A percentile compares a stretch with the other conserved stretches of the same genome.
These are phyloP conservation scores for Cryptococcus neoformans DNA, from an alignment of 1,284 basidiomycete genomes.

Conservation along the genomic window DNA sequence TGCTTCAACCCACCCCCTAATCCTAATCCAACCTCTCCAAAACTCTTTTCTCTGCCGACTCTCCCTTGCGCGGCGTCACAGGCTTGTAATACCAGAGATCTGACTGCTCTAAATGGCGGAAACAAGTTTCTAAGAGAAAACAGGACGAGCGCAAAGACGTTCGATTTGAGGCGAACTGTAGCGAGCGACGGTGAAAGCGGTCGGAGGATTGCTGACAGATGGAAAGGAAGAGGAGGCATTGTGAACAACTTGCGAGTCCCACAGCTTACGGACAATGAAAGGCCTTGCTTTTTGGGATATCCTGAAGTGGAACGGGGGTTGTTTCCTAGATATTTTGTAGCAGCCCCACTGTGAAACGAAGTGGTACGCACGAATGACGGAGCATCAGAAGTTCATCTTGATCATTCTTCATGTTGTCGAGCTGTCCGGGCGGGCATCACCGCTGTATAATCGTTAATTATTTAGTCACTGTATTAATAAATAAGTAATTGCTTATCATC, in stretches of 20 bases:
- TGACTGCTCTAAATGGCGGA: slow-evolving; percentile 31
- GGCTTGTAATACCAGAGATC: slow-evolving; percentile 18
- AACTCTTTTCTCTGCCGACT: slow-evolving; percentile 15
- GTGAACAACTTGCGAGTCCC: neutral
- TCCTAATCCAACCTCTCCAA: slow-evolving; percentile 11
- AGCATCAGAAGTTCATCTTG: no score
- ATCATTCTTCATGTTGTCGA: no score
- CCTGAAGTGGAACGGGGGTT: no score
- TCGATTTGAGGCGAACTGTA: slow-evolving; percentile 34
- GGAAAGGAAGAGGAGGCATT: slow-evolving; percentile 8
- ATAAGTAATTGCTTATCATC: no score
- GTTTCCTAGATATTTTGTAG: no score
- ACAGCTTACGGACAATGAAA: neutral
- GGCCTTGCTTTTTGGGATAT: neutral
- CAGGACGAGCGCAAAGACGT: slow-evolving; percentile 34
- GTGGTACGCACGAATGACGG: no score
- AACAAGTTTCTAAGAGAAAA: slow-evolving; percentile 20
- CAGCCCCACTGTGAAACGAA: no score
- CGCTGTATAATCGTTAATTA: no score
- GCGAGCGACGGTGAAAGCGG: slow-evolving; percentile 27
- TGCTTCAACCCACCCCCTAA: slow-evolving; percentile 11
- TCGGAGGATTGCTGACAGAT: slow-evolving; percentile 12
- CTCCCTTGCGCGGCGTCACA: slow-evolving; percentile 18
- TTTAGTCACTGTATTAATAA: no score
- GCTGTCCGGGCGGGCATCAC: no score